Evolutionary conservation across 2,329 filamentous ascomycete genomes (phyloP).

Genomic region (Aspergillus ochraceus): DNA sequence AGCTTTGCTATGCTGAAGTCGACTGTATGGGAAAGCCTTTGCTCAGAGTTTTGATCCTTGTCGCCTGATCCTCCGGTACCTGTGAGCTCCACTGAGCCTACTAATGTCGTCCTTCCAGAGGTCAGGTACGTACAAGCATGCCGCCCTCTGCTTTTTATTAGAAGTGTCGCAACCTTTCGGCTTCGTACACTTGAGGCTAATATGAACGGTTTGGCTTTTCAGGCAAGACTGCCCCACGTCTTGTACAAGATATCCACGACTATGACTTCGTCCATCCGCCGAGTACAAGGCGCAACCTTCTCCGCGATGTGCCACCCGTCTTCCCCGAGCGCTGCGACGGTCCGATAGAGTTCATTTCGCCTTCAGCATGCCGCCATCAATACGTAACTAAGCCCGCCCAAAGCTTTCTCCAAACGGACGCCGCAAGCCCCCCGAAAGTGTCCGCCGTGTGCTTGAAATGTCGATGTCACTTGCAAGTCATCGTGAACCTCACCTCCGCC

Average conservation of each 20-base stretch:
- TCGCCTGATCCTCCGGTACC: constrained; percentile 10
- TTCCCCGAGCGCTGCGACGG: constrained; percentile 40
- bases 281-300: constrained; percentile 52
- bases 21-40: constrained; percentile 14
- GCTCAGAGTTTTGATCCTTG: neutral
- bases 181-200: constrained; percentile 1
- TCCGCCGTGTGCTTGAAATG: constrained; percentile 63
- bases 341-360: constrained; percentile 37
- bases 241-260: constrained; percentile 47
- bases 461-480: constrained; percentile 61
- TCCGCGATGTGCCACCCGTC: constrained; percentile 59
- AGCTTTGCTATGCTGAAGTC: neutral
- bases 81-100: constrained; percentile 18
- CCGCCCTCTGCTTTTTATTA: neutral
- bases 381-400: constrained; percentile 60
- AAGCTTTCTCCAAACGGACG: constrained; percentile 48
- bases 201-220: neutral
- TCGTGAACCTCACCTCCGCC: constrained; percentile 52
- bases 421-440: constrained; percentile 55
- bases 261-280: constrained; percentile 47
- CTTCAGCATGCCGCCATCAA: constrained; percentile 57
- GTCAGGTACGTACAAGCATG: constrained; percentile 27
- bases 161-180: neutral
- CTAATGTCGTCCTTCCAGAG: constrained; percentile 33
- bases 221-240: constrained; percentile 55